These are phyloP conservation scores for Arthrinium phaeospermum DNA, from an alignment of 2,329 filamentous ascomycete genomes.

Conservation along the genomic window DNA sequence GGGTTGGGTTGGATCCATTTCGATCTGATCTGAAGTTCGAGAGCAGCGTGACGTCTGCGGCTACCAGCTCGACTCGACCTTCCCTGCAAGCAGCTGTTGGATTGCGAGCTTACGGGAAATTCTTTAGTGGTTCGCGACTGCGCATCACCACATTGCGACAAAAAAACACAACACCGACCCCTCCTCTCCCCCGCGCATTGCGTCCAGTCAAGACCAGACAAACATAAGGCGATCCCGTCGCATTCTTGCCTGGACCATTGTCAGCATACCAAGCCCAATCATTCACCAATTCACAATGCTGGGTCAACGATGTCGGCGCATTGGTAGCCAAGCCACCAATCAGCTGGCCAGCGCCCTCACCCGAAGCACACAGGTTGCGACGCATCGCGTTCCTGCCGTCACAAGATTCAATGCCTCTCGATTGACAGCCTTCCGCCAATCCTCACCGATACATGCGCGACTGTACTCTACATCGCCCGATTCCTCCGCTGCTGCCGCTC, in stretches of 20 bases:
- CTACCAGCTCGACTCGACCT: not conserved
- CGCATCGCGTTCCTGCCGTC: not conserved
- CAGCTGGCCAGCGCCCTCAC: not conserved
- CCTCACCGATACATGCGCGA: not conserved
- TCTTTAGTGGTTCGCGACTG: not conserved
- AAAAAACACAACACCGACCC: not conserved
- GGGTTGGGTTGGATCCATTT: not conserved
- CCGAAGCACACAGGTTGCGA: not conserved
- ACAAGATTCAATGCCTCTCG: not conserved
- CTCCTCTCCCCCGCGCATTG: not conserved
- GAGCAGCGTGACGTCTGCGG: constrained; percentile 9
- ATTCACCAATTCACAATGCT: not conserved
- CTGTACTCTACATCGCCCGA: not conserved
- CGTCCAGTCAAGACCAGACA: not conserved
- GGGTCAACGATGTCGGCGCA: constrained; percentile 2
- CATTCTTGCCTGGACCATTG: not conserved
- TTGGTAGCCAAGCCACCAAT: not conserved
- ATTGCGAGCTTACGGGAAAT: not conserved
- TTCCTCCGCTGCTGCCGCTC: constrained; percentile 19
- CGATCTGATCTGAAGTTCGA: not conserved
- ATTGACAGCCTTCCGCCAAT: not conserved
- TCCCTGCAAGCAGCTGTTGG: not conserved
- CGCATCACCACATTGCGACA: not conserved
- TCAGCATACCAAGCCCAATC: not conserved
- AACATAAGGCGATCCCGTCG: not conserved